Percentiles rank a stretch among this genome's conserved stretches.
These are phyloP conservation scores for Dictyophora rubrovolvata DNA, from an alignment of 768 basidiomycete species.

Conservation along the genomic window DNA sequence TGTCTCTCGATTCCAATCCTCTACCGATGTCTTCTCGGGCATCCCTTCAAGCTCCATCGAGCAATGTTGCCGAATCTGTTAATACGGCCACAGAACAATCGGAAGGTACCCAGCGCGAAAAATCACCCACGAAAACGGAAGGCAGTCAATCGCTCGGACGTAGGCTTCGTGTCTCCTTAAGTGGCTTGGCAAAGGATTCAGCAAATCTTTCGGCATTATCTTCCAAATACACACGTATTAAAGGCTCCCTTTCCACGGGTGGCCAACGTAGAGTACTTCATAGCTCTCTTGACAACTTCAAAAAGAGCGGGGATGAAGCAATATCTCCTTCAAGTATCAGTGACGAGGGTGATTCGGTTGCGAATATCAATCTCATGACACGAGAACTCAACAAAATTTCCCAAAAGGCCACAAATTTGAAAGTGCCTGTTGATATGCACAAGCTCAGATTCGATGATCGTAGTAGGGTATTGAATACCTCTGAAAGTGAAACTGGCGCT, in stretches of 20 bases:
- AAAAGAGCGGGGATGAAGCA: neutral
- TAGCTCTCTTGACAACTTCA: neutral
- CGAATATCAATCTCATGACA: neutral
- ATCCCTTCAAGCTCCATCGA: neutral
- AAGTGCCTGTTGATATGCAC: neutral
- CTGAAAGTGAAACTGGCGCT: slow-evolving; percentile 4
- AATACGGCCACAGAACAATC: neutral
- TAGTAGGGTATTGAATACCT: neutral
- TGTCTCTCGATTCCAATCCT: neutral
- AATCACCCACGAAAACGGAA: neutral
- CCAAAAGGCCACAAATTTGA: neutral
- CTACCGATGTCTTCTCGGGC: neutral
- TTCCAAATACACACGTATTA: neutral
- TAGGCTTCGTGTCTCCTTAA: neutral
- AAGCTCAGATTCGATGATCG: neutral
- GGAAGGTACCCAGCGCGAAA: neutral
- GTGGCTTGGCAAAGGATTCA: neutral
- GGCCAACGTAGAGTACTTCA: neutral
- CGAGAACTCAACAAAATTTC: neutral
- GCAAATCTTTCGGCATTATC: neutral
- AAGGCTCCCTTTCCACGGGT: neutral
- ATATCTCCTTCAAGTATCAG: slow-evolving; percentile 6
- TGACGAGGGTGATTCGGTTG: slow-evolving; percentile 3
- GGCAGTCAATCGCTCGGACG: neutral
- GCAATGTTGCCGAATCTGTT: neutral